These are phyloP conservation scores for Fistulinella prunicolor DNA, from an alignment of 768 basidiomycete genomes.

Conservation along the genomic window DNA sequence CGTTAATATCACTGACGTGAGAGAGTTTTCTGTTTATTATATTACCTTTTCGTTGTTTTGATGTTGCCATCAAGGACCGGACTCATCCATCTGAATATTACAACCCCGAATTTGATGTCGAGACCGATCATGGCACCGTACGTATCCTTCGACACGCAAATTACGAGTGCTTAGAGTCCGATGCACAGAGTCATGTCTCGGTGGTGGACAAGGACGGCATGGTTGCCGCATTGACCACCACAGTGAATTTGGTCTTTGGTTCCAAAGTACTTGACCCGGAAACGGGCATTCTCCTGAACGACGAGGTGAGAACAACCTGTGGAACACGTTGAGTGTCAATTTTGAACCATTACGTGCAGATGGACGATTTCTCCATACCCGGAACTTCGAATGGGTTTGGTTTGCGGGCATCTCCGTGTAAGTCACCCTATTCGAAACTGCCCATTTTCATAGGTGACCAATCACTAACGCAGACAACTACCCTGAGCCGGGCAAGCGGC, in stretches of 20 bases:
- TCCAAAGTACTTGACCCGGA: constrained; percentile 81
- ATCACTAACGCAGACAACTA: constrained; percentile 64
- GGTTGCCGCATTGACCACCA: constrained; percentile 83
- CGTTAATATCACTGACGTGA: constrained; percentile 78
- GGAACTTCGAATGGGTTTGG: constrained; percentile 83
- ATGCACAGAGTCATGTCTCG: constrained; percentile 73
- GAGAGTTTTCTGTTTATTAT: constrained; percentile 27
- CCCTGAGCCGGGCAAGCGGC: constrained; percentile 83
- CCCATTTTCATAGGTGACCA: constrained; percentile 1
- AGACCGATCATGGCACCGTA: constrained; percentile 81
- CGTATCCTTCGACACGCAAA: neutral
- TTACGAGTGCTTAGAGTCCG: constrained; percentile 5
- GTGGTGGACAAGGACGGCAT: constrained; percentile 82
- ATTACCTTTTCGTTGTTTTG: constrained; percentile 4
- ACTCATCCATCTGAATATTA: constrained; percentile 87
- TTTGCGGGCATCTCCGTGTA: constrained; percentile 78
- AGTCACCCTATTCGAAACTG: constrained; percentile 14
- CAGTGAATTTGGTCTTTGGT: constrained; percentile 89
- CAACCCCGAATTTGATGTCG: constrained; percentile 73
- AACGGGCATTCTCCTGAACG: constrained; percentile 87
- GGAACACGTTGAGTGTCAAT: neutral
- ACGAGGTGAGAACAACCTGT: constrained; percentile 54
- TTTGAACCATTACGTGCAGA: constrained; percentile 36
- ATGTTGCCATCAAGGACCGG: constrained; percentile 49
- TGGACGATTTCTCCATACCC: constrained; percentile 92